These are phyloP conservation scores for Macrocystidia cucumis DNA, from an alignment of 1,284 basidiomycete genomes.

Conservation along the genomic window DNA sequence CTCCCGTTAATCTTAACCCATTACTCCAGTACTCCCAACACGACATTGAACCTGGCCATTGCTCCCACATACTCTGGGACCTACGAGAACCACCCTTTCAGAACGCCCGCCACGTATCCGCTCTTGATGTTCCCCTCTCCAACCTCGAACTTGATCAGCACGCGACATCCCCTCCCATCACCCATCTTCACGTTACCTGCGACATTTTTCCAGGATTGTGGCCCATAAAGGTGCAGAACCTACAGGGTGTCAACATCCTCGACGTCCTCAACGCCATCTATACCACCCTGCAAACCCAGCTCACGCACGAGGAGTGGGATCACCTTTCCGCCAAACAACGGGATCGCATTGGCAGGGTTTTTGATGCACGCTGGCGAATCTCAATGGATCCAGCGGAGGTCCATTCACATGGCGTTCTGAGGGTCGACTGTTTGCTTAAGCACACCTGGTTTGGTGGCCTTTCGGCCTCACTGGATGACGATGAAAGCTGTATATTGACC, in stretches of 20 bases:
- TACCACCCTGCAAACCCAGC: slow-evolving; percentile 24
- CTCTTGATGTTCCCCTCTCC: slow-evolving; percentile 17
- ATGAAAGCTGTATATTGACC: slow-evolving; percentile 35
- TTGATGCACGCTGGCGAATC: slow-evolving; percentile 31
- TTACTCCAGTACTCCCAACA: slow-evolving; percentile 24
- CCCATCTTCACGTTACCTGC: slow-evolving; percentile 31
- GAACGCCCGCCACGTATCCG: slow-evolving; percentile 18
- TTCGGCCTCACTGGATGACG: slow-evolving; percentile 25
- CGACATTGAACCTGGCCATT: slow-evolving; percentile 13
- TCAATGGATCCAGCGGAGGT: slow-evolving; percentile 23
- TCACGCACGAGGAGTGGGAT: slow-evolving; percentile 34
- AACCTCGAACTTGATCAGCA: slow-evolving; percentile 25
- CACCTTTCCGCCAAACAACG: slow-evolving; percentile 31
- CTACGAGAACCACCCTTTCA: slow-evolving; percentile 28
- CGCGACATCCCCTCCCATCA: slow-evolving; percentile 34
- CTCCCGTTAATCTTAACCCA: slow-evolving; percentile 15
- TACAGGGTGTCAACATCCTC: slow-evolving; percentile 34
- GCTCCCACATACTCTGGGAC: slow-evolving; percentile 37
- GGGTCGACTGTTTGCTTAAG: slow-evolving; percentile 38
- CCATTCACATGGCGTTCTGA: slow-evolving; percentile 31
- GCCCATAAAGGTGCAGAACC: slow-evolving; percentile 28
- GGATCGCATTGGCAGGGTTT: slow-evolving; percentile 27
- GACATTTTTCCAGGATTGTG: slow-evolving; percentile 36
- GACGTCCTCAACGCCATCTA: slow-evolving; percentile 40
- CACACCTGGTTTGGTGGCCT: slow-evolving; percentile 45